Conservation (phyloP, 106 monocot genomes). For the Acorus calamus region DNA sequence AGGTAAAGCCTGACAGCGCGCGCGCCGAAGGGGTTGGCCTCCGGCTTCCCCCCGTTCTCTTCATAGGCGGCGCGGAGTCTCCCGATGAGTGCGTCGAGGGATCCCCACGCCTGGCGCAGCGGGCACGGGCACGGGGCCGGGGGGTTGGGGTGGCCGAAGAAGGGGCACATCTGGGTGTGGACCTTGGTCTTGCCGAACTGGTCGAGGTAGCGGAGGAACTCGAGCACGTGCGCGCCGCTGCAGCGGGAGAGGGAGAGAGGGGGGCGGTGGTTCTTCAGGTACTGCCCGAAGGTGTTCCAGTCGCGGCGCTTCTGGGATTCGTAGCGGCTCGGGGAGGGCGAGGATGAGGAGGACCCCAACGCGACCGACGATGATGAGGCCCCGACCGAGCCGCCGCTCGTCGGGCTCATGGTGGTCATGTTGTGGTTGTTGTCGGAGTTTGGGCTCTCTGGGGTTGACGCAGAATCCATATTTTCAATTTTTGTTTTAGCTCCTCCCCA, state of each 20-base stretch:
- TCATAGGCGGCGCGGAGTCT: conserved; percentile 9
- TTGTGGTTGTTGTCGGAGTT: background rate
- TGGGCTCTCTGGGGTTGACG: conserved; percentile 1
- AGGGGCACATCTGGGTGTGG: conserved; percentile 9
- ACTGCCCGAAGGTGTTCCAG: conserved; percentile 14
- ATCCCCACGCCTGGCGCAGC: conserved; percentile 6
- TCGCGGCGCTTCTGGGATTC: conserved; percentile 12
- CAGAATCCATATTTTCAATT: background rate
- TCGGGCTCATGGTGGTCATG: background rate
- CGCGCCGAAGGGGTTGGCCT: conserved; percentile 11
- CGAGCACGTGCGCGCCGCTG: conserved; percentile 10
- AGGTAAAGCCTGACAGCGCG: conserved; percentile 9
- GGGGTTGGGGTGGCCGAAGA: conserved; percentile 12
- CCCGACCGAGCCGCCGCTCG: no score
- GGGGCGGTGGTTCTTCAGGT: conserved; percentile 14
- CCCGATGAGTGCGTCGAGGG: conserved; percentile 9
- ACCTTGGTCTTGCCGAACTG: conserved; percentile 15
- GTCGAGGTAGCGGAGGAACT: conserved; percentile 12
- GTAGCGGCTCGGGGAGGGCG: conserved; percentile 4
- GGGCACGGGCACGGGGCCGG: conserved; percentile 12
- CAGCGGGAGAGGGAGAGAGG: conserved; percentile 4
- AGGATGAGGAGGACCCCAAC: background rate
- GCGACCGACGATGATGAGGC: background rate
- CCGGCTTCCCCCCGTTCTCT: conserved; percentile 12
- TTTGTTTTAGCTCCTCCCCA: no score